Base-by-base conservation (phyloP, 257 asterid species). In the Capsicum baccatum region DNA sequence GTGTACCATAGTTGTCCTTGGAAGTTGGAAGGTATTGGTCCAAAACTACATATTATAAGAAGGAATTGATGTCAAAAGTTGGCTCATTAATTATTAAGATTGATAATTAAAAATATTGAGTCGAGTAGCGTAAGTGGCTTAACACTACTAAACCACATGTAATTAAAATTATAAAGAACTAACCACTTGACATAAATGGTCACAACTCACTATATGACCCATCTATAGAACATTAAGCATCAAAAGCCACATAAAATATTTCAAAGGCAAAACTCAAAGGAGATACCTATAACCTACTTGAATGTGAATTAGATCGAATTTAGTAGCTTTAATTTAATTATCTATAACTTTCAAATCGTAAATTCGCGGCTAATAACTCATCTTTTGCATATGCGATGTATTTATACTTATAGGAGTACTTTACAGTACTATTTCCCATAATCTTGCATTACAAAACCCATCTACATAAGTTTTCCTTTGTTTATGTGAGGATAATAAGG, bases 121-220 rank as follows among this genome's bases (percentile, higher is more conserved):
- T 14, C 26, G 26, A 66, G n/a, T 13, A 15, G 26, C 78, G 10
- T 68, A 42, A 70, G 79, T 70, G 79, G 79, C 56, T 70, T 42
- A 42, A 70, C 56, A 70, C 79, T 70, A 42, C 79, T 42, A 70
- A 70, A 70, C 35, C 79, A 70, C 79, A 70, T 70, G 79, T 70
- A 70, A 3, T 42, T 42, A 37, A 14, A 70, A 70, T 70, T 42
- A 16, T 68, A 9, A 70, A 70, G 8, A 70, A 70, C 7, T 42
- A 42, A 70, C 56, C 15, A 70, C 26, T 42, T 70, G 79, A 8
- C 56, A 70, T 42, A 42, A 42, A 70, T 42, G 26, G 79, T 70
- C 79, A 44, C 56, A 17, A 70, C 55, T 68, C 52, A 68, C 14
- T 68, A 37, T 67, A 67, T 37, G 39, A 16, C 9, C 35, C 5